Percentiles rank a stretch among this genome's conserved stretches.
These are phyloP conservation scores for Epipyxis sp. DNA, from an alignment of 108 stramenopile genomes.

Conservation along the genomic window DNA sequence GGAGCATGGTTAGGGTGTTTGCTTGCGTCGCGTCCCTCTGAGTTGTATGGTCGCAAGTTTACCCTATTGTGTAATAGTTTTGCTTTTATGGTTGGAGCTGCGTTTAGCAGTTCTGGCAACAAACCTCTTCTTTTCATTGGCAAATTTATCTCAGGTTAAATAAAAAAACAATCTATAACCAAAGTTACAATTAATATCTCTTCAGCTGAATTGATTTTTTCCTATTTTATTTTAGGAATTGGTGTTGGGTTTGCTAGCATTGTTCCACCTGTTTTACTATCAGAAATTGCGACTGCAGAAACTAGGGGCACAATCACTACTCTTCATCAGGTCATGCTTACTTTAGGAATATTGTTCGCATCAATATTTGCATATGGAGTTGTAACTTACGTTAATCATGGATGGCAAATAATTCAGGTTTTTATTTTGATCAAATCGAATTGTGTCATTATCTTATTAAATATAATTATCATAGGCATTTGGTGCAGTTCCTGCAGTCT, in stretches of 20 bases:
- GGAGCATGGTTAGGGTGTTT: slow-evolving; percentile 32
- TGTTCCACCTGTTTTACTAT: slow-evolving; percentile 18
- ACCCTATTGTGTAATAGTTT: slow-evolving; percentile 15
- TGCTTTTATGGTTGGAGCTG: slow-evolving; percentile 16
- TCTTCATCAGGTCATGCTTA: slow-evolving; percentile 48
- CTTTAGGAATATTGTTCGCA: slow-evolving; percentile 47
- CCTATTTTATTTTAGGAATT: slow-evolving; percentile 4
- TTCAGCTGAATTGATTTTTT: not conserved
- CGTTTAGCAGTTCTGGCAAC: not conserved
- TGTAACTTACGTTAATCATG: slow-evolving; percentile 46
- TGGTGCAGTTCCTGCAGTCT: slow-evolving; percentile 22
- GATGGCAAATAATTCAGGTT: slow-evolving; percentile 50
- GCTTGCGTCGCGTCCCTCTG: slow-evolving; percentile 9
- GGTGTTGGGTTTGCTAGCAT: slow-evolving; percentile 18
- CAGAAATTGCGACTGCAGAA: slow-evolving; percentile 13
- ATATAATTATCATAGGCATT: too few species aligned
- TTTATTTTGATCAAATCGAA: slow-evolving; percentile 38
- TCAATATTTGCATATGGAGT: slow-evolving; percentile 45
- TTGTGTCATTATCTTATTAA: too few species aligned
- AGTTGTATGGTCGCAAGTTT: slow-evolving; percentile 10
- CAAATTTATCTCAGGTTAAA: slow-evolving; percentile 1
- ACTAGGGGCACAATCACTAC: slow-evolving; percentile 27
- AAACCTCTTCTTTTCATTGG: slow-evolving; percentile 7
- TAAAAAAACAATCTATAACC: not conserved
- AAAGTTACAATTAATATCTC: slow-evolving; percentile 1